A percentile compares a stretch with the other conserved stretches of the same genome.
Evolutionary conservation across 2,329 filamentous ascomycete genomes (phyloP).

Genomic region (Aspergillus aculeatinus): DNA sequence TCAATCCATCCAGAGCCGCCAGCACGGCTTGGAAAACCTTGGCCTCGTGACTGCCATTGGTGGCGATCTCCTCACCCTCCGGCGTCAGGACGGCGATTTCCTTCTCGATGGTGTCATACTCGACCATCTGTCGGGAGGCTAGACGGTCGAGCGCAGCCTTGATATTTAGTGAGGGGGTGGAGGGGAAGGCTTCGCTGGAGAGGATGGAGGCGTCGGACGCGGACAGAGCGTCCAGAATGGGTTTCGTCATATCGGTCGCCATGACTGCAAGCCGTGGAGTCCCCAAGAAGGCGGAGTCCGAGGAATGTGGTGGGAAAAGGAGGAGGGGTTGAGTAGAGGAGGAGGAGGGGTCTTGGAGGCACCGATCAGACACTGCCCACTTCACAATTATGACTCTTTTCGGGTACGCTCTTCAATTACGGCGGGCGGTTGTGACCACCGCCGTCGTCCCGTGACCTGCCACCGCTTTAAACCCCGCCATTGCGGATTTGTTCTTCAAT

Average conservation of each 20-base stretch:
- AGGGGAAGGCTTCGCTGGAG: conserved; percentile 69
- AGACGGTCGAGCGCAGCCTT: conserved; percentile 89
- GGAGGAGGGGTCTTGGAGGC: conserved; percentile 8
- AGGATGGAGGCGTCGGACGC: conserved; percentile 61
- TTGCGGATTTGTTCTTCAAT: not conserved
- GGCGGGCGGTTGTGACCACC: conserved; percentile 26
- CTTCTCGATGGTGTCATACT: conserved; percentile 77
- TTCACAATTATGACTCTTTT: conserved; percentile 38
- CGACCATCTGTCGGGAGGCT: conserved; percentile 78
- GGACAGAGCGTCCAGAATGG: conserved; percentile 66
- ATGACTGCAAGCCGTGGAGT: conserved; percentile 33
- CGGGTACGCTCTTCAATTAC: conserved; percentile 23
- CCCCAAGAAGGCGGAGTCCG: conserved; percentile 23
- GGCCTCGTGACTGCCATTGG: conserved; percentile 77
- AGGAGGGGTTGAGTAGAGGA: conserved; percentile 3
- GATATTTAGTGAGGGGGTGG: conserved; percentile 64
- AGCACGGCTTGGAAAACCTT: conserved; percentile 75
- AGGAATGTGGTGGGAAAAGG: conserved; percentile 4
- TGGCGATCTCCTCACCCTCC: conserved; percentile 70
- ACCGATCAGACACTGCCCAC: conserved; percentile 25
- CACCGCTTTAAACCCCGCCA: conserved; percentile 17
- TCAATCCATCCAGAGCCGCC: conserved; percentile 73
- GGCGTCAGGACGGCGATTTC: conserved; percentile 75
- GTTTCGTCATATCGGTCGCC: conserved; percentile 59
- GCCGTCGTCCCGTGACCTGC: conserved; percentile 21